These are phyloP conservation scores for Hypoxylon lienhwacheense DNA, from an alignment of 495 filamentous ascomycete species.

Conservation along the genomic window DNA sequence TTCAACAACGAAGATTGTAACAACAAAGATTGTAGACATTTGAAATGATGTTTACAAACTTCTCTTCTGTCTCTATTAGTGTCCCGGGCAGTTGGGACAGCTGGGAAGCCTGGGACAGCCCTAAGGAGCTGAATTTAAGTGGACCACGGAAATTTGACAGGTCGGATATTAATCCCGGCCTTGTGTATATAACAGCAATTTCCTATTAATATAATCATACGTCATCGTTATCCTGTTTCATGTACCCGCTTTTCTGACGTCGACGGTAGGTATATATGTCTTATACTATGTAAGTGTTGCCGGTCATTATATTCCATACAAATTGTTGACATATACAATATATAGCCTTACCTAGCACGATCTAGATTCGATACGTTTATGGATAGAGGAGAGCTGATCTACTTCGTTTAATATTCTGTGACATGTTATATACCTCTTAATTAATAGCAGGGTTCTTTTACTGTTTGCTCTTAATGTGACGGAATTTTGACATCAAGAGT, in stretches of 20 bases:
- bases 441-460: not conserved
- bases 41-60: too few relatives aligned
- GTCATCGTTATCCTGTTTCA: conserved; percentile 6
- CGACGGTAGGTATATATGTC: not conserved
- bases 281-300: not conserved
- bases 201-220: too few relatives aligned
- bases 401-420: conserved; percentile 1
- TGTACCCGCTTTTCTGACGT: conserved; percentile 22
- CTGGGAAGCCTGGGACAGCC: too few relatives aligned
- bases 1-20: too few relatives aligned
- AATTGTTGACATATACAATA: conserved; percentile 9
- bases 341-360: not conserved
- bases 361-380: conserved; percentile 7
- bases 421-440: not conserved
- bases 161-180: too few relatives aligned
- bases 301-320: too few relatives aligned
- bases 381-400: not conserved
- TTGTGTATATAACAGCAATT: too few relatives aligned
- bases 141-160: too few relatives aligned
- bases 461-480: conserved; percentile 14
- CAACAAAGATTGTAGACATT: too few relatives aligned
- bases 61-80: too few relatives aligned
- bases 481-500: conserved; percentile 16
- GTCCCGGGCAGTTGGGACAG: too few relatives aligned
- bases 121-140: too few relatives aligned